Evolutionary conservation across 192 early-diverging fungal genomes (phyloP).

Genomic region (Backusella australiensis): DNA sequence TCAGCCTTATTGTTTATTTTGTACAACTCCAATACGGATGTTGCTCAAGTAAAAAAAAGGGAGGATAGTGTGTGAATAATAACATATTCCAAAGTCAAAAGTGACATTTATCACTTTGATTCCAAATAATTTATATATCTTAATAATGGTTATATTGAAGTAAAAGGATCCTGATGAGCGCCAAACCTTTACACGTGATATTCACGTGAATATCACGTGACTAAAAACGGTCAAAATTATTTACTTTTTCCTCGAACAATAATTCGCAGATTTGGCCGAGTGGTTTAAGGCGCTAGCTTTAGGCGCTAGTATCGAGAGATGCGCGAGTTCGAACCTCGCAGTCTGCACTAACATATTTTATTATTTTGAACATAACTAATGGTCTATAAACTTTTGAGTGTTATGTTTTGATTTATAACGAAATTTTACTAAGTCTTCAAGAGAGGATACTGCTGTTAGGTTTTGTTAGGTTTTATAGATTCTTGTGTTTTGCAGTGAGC

Average conservation of each 20-base stretch:
- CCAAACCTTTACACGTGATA: not conserved
- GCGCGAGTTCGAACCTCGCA: slow-evolving; percentile 8
- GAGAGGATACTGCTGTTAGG: too few relatives aligned
- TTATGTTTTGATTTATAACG: too few relatives aligned
- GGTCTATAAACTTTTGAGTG: too few relatives aligned
- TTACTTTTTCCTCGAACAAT: not conserved
- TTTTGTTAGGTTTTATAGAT: too few relatives aligned
- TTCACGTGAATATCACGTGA: not conserved
- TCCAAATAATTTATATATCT: not conserved
- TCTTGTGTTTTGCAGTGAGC: too few relatives aligned
- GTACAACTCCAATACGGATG: not conserved
- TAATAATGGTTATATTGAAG: not conserved
- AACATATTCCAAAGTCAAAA: not conserved
- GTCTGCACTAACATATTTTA: not conserved
- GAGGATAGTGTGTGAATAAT: not conserved
- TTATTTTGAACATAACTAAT: too few relatives aligned
- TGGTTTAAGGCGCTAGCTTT: slow-evolving; percentile 9
- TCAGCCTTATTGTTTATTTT: not conserved
- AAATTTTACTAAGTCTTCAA: too few relatives aligned
- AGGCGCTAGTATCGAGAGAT: slow-evolving; percentile 9
- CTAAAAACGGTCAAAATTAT: rapidly evolving
- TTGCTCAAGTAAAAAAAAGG: not conserved
- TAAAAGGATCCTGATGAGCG: too few relatives aligned
- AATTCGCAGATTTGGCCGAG: not conserved
- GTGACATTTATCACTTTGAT: not conserved